A percentile compares a stretch with the other conserved stretches of the same genome.
Conservation (phyloP, 495 filamentous ascomycete species). For the Annulohypoxylon stygium region DNA sequence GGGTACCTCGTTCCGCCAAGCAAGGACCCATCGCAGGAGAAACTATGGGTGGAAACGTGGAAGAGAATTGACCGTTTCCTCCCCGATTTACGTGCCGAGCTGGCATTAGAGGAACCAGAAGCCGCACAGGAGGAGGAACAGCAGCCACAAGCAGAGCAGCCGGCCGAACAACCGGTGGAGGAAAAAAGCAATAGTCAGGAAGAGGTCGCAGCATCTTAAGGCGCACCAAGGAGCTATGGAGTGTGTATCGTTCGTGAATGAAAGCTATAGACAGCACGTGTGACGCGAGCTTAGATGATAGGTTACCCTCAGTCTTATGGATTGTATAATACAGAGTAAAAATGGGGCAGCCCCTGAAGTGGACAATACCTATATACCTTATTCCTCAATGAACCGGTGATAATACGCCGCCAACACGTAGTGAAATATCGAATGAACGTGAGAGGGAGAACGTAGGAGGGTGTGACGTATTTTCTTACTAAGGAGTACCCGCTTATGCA, state of each 20-base stretch:
- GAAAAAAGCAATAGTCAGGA: slow-evolving; percentile 30
- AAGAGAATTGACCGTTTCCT: slow-evolving; percentile 91
- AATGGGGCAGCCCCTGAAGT: slow-evolving; percentile 18
- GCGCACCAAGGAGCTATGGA: background rate
- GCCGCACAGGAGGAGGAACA: slow-evolving; percentile 31
- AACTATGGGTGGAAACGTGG: slow-evolving; percentile 85
- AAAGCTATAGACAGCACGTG: slow-evolving; percentile 12
- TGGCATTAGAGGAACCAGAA: slow-evolving; percentile 61
- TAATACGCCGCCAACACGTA: too few species aligned
- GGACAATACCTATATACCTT: slow-evolving; percentile 21
- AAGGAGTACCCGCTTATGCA: background rate
- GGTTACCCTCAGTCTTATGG: slow-evolving; percentile 11
- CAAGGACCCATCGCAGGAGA: slow-evolving; percentile 67
- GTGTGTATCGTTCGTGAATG: slow-evolving; percentile 17
- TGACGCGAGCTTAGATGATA: slow-evolving; percentile 10
- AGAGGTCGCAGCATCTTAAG: slow-evolving; percentile 15
- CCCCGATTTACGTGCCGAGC: slow-evolving; percentile 73
- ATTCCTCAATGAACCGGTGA: slow-evolving; percentile 8
- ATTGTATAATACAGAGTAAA: slow-evolving; percentile 48
- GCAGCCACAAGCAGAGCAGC: slow-evolving; percentile 26
- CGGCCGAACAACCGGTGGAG: slow-evolving; percentile 1
- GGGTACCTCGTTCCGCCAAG: slow-evolving; percentile 85
- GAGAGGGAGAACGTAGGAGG: too few species aligned
- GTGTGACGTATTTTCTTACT: background rate
- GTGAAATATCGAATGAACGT: background rate